Evolutionary conservation across 371 early-diverging fungal genomes (phyloP).

Genomic region (Fennellomyces sp.): DNA sequence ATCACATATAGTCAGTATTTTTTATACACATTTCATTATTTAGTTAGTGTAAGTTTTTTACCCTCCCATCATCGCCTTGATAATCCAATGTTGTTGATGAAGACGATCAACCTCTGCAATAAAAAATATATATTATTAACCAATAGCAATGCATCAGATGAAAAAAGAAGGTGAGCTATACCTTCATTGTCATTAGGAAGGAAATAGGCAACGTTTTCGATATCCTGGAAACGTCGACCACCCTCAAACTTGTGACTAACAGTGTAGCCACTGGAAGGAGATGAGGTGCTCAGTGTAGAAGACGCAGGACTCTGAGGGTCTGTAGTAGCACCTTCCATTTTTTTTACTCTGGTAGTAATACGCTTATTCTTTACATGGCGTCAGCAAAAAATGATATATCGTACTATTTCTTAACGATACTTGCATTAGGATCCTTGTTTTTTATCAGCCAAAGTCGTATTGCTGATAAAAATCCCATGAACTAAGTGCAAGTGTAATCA

Average conservation of each 20-base stretch:
- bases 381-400: too few relatives aligned
- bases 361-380: too few relatives aligned
- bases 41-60: background rate
- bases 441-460: background rate
- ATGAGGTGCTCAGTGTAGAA: background rate
- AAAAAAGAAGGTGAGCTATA: too few relatives aligned
- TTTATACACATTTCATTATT: too few relatives aligned
- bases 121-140: too few relatives aligned
- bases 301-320: too few relatives aligned
- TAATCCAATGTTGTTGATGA: slow-evolving; percentile 16
- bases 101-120: slow-evolving; percentile 20
- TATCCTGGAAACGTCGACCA: slow-evolving; percentile 51
- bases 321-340: too few relatives aligned
- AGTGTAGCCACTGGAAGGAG: background rate
- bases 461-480: background rate
- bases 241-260: slow-evolving; percentile 32
- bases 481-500: background rate
- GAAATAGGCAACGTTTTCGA: slow-evolving; percentile 44
- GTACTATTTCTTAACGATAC: background rate
- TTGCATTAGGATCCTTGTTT: background rate
- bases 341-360: too few relatives aligned
- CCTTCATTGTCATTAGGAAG: slow-evolving; percentile 56
- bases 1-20: too few relatives aligned
- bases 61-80: slow-evolving; percentile 10
- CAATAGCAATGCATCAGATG: too few relatives aligned